A percentile compares a stretch with the other conserved stretches of the same genome.
Conservation (phyloP, 192 early-diverging fungal genomes). For the Fimicolochytrium jonesii region DNA sequence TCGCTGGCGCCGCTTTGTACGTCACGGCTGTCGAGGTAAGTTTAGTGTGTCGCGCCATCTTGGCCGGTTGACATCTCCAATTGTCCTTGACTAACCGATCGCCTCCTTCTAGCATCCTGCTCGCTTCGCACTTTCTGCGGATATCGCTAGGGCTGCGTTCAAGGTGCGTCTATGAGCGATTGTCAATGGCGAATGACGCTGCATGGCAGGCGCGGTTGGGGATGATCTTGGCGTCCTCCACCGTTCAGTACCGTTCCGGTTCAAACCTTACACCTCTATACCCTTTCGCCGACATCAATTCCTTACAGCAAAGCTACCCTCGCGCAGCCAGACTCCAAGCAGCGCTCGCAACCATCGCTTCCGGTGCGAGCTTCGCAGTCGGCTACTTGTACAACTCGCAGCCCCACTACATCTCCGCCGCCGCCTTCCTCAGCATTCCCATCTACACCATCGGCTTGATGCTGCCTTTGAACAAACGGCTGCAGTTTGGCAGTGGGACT, state of each 20-base stretch:
- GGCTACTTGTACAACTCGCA: not conserved
- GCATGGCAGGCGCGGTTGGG: too few relatives aligned
- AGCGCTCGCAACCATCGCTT: not conserved
- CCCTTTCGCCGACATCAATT: too few relatives aligned
- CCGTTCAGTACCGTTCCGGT: too few relatives aligned
- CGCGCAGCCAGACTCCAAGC: constrained; percentile 3
- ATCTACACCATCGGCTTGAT: not conserved
- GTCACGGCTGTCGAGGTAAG: not conserved
- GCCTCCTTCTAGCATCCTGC: too few relatives aligned
- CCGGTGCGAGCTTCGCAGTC: not conserved
- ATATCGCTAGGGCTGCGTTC: not conserved
- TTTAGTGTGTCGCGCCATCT: too few relatives aligned
- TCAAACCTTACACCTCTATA: too few relatives aligned
- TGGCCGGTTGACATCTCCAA: too few relatives aligned
- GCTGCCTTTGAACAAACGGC: not conserved
- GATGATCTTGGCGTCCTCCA: too few relatives aligned
- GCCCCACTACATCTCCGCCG: not conserved
- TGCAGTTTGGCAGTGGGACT: not conserved
- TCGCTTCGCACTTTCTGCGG: not conserved
- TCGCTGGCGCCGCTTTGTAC: constrained; percentile 7
- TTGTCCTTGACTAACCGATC: too few relatives aligned
- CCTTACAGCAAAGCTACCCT: not conserved
- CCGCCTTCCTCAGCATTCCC: not conserved
- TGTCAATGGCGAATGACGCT: too few relatives aligned
- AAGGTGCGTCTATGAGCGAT: too few relatives aligned